Evolutionary conservation across 2,329 filamentous ascomycete genomes (phyloP).

Genomic region (Didymella lethalis): DNA sequence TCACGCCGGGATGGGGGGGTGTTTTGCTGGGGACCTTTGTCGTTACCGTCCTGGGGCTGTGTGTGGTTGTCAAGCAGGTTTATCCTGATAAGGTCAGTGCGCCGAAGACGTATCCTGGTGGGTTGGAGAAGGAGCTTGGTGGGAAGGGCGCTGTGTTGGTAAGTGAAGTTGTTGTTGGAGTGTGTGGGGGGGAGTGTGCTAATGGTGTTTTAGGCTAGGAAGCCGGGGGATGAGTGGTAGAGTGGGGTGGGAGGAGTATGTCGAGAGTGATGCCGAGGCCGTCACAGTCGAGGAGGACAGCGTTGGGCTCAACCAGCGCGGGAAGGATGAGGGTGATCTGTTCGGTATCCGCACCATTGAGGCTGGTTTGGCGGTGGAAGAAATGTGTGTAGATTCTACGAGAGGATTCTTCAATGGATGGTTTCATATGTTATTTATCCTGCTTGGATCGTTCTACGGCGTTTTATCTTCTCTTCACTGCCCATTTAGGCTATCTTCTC

Average conservation of each 20-base stretch:
- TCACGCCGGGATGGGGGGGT: conserved; percentile 73
- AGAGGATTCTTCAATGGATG: not conserved
- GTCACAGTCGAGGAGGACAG: conserved; percentile 45
- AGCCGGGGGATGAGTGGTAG: conserved; percentile 34
- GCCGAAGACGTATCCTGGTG: conserved; percentile 57
- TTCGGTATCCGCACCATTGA: conserved; percentile 53
- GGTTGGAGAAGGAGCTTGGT: conserved; percentile 59
- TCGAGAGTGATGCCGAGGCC: conserved; percentile 36
- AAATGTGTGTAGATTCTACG: not conserved
- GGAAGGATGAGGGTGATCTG: conserved; percentile 51
- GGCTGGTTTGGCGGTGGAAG: conserved; percentile 42
- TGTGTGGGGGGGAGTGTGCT: not conserved
- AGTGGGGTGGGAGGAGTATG: conserved; percentile 27
- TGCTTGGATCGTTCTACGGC: no score
- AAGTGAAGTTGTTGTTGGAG: conserved; percentile 21
- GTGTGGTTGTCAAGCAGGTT: conserved; percentile 48
- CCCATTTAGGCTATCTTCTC: no score
- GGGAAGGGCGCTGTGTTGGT: conserved; percentile 54
- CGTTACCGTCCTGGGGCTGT: conserved; percentile 51
- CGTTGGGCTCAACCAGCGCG: conserved; percentile 45
- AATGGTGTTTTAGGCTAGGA: conserved; percentile 31
- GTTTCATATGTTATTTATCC: not conserved
- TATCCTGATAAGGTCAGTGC: conserved; percentile 58
- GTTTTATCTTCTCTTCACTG: no score
- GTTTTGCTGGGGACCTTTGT: conserved; percentile 62